phyloP scores from a whole-genome alignment of 1,284 basidiomycete species.

The Inonotus obliquus region DNA sequence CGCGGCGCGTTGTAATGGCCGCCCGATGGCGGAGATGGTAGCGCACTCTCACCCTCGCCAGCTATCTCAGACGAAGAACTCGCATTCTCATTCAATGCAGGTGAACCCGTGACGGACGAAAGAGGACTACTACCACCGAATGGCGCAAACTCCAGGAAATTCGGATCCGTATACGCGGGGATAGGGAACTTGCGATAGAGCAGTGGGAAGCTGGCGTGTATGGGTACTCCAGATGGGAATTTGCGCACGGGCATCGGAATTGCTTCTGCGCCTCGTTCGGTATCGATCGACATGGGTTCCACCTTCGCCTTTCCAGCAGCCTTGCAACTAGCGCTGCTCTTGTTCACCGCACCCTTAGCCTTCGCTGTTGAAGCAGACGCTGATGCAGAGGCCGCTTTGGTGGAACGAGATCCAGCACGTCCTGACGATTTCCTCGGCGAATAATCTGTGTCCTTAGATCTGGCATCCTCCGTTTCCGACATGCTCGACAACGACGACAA shows the following conservation, averaged over 20 bases:
- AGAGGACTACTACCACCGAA: background rate
- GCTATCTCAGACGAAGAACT: background rate
- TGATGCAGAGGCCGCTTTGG: background rate
- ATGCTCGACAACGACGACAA: constrained; percentile 8
- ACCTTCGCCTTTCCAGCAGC: background rate
- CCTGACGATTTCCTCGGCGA: background rate
- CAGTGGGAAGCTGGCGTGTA: constrained; percentile 44
- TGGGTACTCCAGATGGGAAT: constrained; percentile 17
- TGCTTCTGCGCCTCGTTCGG: background rate
- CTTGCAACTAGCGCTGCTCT: background rate
- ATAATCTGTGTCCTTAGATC: constrained; percentile 4
- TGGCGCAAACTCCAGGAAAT: background rate
- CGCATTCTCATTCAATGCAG: background rate
- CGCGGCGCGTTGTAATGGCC: constrained; percentile 56
- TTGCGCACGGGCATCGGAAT: constrained; percentile 4
- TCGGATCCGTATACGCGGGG: constrained; percentile 43
- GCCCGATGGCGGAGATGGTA: constrained; percentile 31
- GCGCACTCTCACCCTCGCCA: background rate
- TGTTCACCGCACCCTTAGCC: background rate
- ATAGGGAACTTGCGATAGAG: constrained; percentile 65
- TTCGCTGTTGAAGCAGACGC: too few species aligned
- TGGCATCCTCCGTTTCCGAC: background rate
- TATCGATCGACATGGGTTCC: background rate
- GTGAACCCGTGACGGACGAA: background rate
- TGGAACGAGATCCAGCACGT: background rate